These are phyloP conservation scores for Sporothrix humicola DNA, from an alignment of 2,329 filamentous ascomycete species.

Conservation along the genomic window DNA sequence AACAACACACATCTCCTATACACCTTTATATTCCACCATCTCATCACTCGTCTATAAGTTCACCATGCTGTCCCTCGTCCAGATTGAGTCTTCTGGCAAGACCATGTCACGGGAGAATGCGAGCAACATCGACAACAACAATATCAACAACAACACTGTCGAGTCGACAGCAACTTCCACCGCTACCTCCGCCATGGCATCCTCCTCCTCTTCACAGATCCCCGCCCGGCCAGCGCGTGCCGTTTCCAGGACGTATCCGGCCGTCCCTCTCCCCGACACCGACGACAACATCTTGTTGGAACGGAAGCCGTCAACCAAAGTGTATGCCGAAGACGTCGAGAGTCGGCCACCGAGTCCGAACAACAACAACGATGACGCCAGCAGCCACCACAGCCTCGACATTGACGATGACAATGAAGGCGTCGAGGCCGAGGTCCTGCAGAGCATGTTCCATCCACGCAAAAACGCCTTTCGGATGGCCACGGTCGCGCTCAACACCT, in stretches of 20 bases:
- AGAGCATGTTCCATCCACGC: conserved; percentile 63
- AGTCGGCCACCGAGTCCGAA: too few species aligned
- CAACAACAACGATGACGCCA: too few species aligned
- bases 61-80: conserved; percentile 33
- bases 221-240: conserved; percentile 37
- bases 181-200: background rate
- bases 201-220: background rate
- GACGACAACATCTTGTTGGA: conserved; percentile 17
- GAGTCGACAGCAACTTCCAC: background rate
- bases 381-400: background rate
- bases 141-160: conserved; percentile 34
- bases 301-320: conserved; percentile 26
- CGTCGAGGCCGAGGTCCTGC: conserved; percentile 56
- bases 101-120: conserved; percentile 16
- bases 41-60: conserved; percentile 27
- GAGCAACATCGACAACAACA: conserved; percentile 31
- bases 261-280: conserved; percentile 45
- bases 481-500: conserved; percentile 67
- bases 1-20: too few species aligned
- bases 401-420: conserved; percentile 45
- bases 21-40: too few species aligned
- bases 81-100: conserved; percentile 40
- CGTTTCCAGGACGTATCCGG: conserved; percentile 49
- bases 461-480: conserved; percentile 75
- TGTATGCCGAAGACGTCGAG: conserved; percentile 34